Evolutionary conservation across 306 rosid species (phyloP), one percentile per base, ranked within the genome.

Genomic region (Casuarina cunninghamiana): DNA sequence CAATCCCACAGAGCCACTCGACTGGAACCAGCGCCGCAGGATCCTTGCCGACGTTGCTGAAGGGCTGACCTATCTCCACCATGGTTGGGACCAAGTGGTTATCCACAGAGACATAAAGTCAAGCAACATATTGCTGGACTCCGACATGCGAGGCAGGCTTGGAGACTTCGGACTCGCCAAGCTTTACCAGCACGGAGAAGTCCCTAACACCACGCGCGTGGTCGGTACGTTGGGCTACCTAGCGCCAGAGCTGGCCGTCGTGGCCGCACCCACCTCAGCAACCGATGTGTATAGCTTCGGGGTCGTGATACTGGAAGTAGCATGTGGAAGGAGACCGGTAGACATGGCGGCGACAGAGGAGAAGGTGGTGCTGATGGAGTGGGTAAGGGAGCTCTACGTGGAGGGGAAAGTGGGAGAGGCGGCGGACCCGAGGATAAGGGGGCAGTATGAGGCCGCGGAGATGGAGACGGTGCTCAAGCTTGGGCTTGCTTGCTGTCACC

Each of bases 151-250:
- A 12, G 98, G 95, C 0, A 82, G 97, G 53, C 73, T 95, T 0
- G 97, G 98, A 3, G 98, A 95, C 32, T 95, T 95, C 19, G 98
- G 98, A 35, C 76, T 95, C 43, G 98, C 98, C 0, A 95, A 92
- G 89, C 82, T 95, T 19, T 95, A 95, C 83, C 81, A 87, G 37
- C 98, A 92, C n/a, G 97, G 97, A 17, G 97, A 92, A 57, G 83
- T 87, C 41, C 92, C 97, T 0, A 91, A 88, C 58, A 92, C 97
- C 2, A 92, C 98, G 0, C 86, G 97, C 1, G 92, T 95, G 21
- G 98, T 95, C 0, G 98, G 98, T 0, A 95, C 98, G 12, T 58
- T 92, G 50, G 98, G 98, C 10, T 95, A 92, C 71, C 78, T 95
- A 81, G 97, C 97, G 2, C 97, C 97, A 2, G 98, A 95, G 86